phyloP scores from a whole-genome alignment of 441 rosid species.

The Syzygium syzygioides region DNA sequence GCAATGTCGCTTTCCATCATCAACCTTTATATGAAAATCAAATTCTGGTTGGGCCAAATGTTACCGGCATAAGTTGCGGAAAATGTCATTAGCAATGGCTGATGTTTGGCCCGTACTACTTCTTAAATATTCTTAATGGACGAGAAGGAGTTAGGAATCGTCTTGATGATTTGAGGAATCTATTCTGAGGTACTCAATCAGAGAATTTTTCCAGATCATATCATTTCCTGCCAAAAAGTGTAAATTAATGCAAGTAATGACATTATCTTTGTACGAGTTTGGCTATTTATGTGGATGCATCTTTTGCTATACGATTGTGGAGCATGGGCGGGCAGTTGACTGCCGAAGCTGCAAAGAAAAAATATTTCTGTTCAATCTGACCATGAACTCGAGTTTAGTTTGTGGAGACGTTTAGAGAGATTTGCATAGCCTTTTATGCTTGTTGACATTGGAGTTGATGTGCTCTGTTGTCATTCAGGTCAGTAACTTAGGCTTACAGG shows the following conservation, averaged over 20 bases:
- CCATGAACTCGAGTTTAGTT: neutral
- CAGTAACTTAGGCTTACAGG: neutral
- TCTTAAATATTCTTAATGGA: no score
- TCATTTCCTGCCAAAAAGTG: neutral
- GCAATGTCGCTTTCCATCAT: slow-evolving; percentile 11
- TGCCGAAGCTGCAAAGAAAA: neutral
- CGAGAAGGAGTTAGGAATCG: no score
- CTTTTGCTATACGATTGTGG: neutral
- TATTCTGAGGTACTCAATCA: slow-evolving; percentile 23
- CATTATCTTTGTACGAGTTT: neutral
- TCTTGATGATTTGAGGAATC: neutral
- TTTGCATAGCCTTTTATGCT: neutral
- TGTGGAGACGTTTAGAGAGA: neutral
- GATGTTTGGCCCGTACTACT: no score
- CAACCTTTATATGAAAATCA: no score
- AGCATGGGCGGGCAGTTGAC: neutral
- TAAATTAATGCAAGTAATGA: neutral
- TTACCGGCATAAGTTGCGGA: no score
- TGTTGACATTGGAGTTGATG: neutral
- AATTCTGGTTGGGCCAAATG: no score
- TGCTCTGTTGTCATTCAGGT: neutral
- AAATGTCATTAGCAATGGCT: no score
- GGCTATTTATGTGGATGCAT: neutral
- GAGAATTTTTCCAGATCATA: neutral
- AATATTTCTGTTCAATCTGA: neutral